Percentiles rank a stretch among this genome's conserved stretches.
Conservation (phyloP, 2,329 filamentous ascomycete species). For the Alternaria hordeiaustralica region DNA sequence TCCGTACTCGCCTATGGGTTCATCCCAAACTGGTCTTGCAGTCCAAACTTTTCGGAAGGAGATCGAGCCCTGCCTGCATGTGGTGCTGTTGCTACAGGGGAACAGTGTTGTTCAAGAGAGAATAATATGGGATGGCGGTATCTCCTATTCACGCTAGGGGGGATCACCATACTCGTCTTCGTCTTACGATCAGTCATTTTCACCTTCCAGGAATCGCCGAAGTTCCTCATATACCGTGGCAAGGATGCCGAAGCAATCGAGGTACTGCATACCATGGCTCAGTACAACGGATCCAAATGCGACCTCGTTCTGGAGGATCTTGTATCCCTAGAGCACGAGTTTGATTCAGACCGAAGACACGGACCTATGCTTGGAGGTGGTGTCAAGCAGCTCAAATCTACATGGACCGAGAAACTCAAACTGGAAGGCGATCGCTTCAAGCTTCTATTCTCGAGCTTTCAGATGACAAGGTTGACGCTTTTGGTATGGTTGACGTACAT, state of each 20-base stretch:
- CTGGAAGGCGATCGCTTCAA: slow-evolving; percentile 53
- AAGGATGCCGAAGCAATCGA: slow-evolving; percentile 59
- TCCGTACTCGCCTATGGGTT: slow-evolving; percentile 61
- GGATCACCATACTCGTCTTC: slow-evolving; percentile 53
- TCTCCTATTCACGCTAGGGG: slow-evolving; percentile 51
- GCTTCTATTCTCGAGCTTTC: slow-evolving; percentile 53
- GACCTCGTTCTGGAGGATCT: slow-evolving; percentile 46
- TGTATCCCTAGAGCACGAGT: slow-evolving; percentile 43
- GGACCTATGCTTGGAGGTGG: slow-evolving; percentile 41
- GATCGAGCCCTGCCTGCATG: slow-evolving; percentile 55
- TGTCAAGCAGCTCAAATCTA: slow-evolving; percentile 36
- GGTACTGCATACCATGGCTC: slow-evolving; percentile 53
- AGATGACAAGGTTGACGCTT: slow-evolving; percentile 55
- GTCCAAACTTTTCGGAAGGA: slow-evolving; percentile 57
- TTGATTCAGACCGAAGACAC: slow-evolving; percentile 26
- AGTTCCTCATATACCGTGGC: slow-evolving; percentile 63
- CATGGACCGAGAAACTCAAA: slow-evolving; percentile 44
- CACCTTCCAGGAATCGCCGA: slow-evolving; percentile 65
- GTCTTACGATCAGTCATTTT: slow-evolving; percentile 62
- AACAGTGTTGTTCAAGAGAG: slow-evolving; percentile 45
- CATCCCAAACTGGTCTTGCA: slow-evolving; percentile 60
- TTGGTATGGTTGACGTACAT: slow-evolving; percentile 60
- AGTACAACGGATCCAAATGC: slow-evolving; percentile 49
- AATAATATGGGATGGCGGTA: slow-evolving; percentile 57
- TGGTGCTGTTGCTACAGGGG: slow-evolving; percentile 37